Evolutionary conservation across 1,284 basidiomycete genomes (phyloP).

Genomic region (Marasmius fiardii): DNA sequence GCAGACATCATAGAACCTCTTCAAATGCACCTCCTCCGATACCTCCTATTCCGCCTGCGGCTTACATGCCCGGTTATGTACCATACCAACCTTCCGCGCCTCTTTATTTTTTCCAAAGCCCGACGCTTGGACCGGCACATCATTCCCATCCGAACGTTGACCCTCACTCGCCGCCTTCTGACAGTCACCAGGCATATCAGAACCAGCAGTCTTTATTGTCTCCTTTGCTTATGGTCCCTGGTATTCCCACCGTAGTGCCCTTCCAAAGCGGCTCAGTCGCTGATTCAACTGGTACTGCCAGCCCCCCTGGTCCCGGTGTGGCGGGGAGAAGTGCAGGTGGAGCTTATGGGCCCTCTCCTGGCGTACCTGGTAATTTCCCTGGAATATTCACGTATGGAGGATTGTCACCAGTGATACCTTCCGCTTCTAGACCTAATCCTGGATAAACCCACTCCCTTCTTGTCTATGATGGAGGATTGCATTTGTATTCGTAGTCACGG

Average conservation of each 20-base stretch:
- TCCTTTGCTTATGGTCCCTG: not conserved
- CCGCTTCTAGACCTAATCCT: not conserved
- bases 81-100: not conserved
- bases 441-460: not conserved
- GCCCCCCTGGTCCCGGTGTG: not conserved
- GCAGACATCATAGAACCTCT: not conserved
- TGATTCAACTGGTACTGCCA: not conserved
- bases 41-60: not conserved
- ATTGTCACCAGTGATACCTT: not conserved
- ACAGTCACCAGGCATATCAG: not conserved
- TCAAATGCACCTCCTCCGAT: not conserved
- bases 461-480: too few species aligned
- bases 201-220: not conserved
- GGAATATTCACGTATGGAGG: not conserved
- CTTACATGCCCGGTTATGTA: not conserved
- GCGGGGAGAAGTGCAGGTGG: conserved; percentile 1
- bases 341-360: not conserved
- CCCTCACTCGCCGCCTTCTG: not conserved
- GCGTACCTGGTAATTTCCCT: not conserved
- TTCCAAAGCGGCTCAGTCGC: not conserved
- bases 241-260: not conserved
- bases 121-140: not conserved
- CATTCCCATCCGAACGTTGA: not conserved
- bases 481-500: too few species aligned
- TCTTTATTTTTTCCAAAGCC: not conserved